Conservation (phyloP, 2,329 filamentous ascomycete species). For the Talaromyces sp. region DNA sequence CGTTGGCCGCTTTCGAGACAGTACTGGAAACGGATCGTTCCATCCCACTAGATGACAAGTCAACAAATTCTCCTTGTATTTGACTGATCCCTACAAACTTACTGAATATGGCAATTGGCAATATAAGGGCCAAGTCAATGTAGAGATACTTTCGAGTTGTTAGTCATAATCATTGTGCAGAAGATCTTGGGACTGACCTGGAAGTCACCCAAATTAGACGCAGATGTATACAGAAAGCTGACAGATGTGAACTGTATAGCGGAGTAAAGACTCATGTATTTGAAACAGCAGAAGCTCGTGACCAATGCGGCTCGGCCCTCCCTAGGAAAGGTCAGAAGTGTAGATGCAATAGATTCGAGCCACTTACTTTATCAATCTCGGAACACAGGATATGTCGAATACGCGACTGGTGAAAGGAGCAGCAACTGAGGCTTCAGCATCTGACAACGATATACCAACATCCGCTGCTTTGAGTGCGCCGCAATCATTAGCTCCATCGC, state of each 20-base stretch:
- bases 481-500: conserved; percentile 96
- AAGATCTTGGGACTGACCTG: conserved; percentile 53
- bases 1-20: conserved; percentile 82
- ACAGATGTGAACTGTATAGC: conserved; percentile 99
- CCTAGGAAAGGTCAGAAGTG: conserved; percentile 43
- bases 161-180: conserved; percentile 6
- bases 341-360: background rate
- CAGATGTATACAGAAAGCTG: conserved; percentile 90
- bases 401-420: conserved; percentile 93
- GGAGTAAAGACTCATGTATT: conserved; percentile 98
- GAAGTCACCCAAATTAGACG: conserved; percentile 93
- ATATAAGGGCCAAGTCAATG: conserved; percentile 86
- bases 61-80: background rate
- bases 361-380: conserved; percentile 75
- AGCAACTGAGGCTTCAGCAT: conserved; percentile 96
- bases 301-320: conserved; percentile 92
- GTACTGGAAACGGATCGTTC: conserved; percentile 75
- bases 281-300: conserved; percentile 99
- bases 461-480: conserved; percentile 95
- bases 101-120: conserved; percentile 95
- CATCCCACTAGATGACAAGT: conserved; percentile 68
- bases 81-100: conserved; percentile 32
- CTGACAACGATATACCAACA: conserved; percentile 93
- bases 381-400: conserved; percentile 95
- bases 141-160: conserved; percentile 67